phyloP scores from a whole-genome alignment of 164 flowering plant genomes.

The Brasenia schreberi region DNA sequence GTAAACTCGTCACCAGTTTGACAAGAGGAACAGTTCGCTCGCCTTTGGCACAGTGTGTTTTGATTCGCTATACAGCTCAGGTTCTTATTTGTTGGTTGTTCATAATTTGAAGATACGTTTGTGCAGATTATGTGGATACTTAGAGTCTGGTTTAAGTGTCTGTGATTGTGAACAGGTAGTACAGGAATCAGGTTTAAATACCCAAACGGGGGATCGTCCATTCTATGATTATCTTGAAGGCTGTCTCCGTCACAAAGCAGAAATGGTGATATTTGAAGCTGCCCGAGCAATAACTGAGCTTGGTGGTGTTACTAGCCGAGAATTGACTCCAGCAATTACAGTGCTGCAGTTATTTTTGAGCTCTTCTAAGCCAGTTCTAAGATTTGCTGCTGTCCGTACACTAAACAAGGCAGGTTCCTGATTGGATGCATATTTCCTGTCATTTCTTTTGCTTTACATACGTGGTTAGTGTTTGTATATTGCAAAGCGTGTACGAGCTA shows the following conservation, averaged over 20 bases:
- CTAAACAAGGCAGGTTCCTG: conserved; percentile 57
- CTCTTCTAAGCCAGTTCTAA: conserved; percentile 89
- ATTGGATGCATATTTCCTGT: not conserved
- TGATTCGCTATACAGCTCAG: conserved; percentile 92
- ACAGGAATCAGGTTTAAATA: conserved; percentile 52
- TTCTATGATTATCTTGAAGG: conserved; percentile 90
- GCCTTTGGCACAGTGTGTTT: conserved; percentile 90
- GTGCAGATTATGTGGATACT: not conserved
- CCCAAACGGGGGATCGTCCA: conserved; percentile 83
- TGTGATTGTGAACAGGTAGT: conserved; percentile 39
- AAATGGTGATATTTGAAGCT: conserved; percentile 98
- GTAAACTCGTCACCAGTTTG: conserved; percentile 89
- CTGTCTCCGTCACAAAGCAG: conserved; percentile 95
- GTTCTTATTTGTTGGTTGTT: conserved; percentile 17
- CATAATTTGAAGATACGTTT: not conserved
- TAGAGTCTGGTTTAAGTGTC: not conserved
- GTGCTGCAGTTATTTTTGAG: conserved; percentile 90
- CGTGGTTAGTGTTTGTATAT: not conserved
- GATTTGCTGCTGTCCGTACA: conserved; percentile 98
- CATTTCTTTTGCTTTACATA: not conserved
- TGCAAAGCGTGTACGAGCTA: not conserved
- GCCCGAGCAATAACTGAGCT: conserved; percentile 94
- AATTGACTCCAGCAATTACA: conserved; percentile 92
- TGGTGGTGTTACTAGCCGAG: conserved; percentile 69
- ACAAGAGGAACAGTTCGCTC: conserved; percentile 91